Evolutionary conservation across 1,139 yeast species (phyloP).

Genomic region (Pneumocystis wakefieldiae): DNA sequence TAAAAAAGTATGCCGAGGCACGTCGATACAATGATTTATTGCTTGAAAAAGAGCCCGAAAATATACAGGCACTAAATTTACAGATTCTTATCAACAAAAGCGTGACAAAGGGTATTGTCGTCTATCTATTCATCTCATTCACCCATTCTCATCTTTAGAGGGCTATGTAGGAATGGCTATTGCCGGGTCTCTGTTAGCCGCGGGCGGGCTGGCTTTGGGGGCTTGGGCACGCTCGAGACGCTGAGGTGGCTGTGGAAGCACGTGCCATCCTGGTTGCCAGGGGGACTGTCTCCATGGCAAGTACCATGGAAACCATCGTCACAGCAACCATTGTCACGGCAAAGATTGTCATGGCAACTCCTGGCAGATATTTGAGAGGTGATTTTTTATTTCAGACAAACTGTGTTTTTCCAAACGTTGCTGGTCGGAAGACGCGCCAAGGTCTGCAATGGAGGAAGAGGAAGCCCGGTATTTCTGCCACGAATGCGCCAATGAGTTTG

Average conservation of each 20-base stretch:
- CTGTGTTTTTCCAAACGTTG: too few relatives aligned
- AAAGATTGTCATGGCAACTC: too few relatives aligned
- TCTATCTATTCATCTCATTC: neutral
- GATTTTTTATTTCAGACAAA: too few relatives aligned
- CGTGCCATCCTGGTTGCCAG: neutral
- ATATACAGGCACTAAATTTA: slow-evolving; percentile 58
- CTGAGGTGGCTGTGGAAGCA: neutral
- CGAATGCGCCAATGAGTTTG: slow-evolving; percentile 3
- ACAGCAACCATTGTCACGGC: too few relatives aligned
- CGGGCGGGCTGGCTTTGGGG: neutral
- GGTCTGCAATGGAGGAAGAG: neutral
- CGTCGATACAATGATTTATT: slow-evolving; percentile 71
- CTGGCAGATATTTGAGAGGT: too few relatives aligned
- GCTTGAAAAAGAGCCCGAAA: slow-evolving; percentile 66
- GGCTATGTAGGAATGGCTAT: slow-evolving; percentile 80
- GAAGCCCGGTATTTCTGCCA: slow-evolving; percentile 2
- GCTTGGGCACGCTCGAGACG: neutral
- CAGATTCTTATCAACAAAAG: slow-evolving; percentile 68
- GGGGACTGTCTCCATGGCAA: too few relatives aligned
- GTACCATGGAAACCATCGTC: too few relatives aligned
- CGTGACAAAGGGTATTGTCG: slow-evolving; percentile 42
- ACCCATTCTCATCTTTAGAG: slow-evolving; percentile 26
- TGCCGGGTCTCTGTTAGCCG: slow-evolving; percentile 55
- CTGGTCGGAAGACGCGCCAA: too few relatives aligned
- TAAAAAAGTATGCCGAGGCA: slow-evolving; percentile 77